These are phyloP conservation scores for Pseudocercospora fijiensis DNA, from an alignment of 2,329 filamentous ascomycete genomes.

Conservation along the genomic window DNA sequence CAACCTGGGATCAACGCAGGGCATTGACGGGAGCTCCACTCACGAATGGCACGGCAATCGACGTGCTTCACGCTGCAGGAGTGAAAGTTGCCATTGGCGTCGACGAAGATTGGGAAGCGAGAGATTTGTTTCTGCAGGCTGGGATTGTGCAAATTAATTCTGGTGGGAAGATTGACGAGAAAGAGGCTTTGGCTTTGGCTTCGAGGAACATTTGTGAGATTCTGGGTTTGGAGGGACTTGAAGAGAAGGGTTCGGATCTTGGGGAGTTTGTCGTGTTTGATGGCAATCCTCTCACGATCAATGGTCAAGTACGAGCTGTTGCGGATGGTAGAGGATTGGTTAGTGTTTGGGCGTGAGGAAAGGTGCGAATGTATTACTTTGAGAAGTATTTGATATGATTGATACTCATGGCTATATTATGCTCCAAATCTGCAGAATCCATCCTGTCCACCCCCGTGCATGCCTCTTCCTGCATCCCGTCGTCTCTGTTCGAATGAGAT, in stretches of 20 bases:
- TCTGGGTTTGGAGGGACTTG: conserved; percentile 51
- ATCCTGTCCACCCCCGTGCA: no score
- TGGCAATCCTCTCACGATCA: conserved; percentile 62
- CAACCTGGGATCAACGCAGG: conserved; percentile 61
- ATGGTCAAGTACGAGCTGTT: conserved; percentile 56
- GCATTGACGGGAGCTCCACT: conserved; percentile 64
- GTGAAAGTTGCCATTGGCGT: conserved; percentile 60
- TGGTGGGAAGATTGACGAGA: conserved; percentile 54
- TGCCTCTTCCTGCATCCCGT: no score
- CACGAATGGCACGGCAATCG: conserved; percentile 63
- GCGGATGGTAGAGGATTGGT: conserved; percentile 43
- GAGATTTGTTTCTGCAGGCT: conserved; percentile 60
- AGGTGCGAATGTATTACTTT: neutral
- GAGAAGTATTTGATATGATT: neutral
- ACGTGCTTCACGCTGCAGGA: conserved; percentile 58
- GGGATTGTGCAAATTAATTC: conserved; percentile 61
- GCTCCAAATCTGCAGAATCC: no score
- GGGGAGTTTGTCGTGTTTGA: conserved; percentile 62
- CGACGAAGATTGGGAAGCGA: conserved; percentile 61
- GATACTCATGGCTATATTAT: neutral
- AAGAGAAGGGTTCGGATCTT: conserved; percentile 26
- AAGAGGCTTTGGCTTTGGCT: conserved; percentile 58
- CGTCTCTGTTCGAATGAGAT: no score
- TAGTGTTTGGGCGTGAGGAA: conserved; percentile 28
- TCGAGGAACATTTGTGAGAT: conserved; percentile 59